These are phyloP conservation scores for Claviceps paspali DNA, from an alignment of 2,329 filamentous ascomycete genomes.

Conservation along the genomic window DNA sequence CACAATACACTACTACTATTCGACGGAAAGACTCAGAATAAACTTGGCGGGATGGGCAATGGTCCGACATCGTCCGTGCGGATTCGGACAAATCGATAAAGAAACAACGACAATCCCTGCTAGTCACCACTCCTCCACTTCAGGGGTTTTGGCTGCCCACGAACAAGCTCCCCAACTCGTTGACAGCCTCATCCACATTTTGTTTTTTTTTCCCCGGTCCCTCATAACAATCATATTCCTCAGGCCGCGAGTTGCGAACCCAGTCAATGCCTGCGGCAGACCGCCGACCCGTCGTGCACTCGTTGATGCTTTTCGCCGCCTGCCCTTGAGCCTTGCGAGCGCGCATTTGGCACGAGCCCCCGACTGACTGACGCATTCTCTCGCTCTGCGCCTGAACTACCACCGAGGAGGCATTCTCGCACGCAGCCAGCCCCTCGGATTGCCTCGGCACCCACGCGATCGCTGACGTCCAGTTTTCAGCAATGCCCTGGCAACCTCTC, in stretches of 20 bases:
- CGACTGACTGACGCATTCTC: not conserved
- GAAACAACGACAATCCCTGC: conserved; percentile 3
- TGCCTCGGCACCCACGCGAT: conserved; percentile 5
- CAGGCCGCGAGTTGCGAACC: not conserved
- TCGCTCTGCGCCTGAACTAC: not conserved
- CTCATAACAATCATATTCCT: not conserved
- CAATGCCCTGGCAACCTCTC: conserved; percentile 94
- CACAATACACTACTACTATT: no score
- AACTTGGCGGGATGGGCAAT: no score
- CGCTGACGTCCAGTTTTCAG: conserved; percentile 10
- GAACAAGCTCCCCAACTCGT: conserved; percentile 1
- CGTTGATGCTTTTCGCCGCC: conserved; percentile 1
- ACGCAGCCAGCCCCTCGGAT: no score
- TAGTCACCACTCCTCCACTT: conserved; percentile 1
- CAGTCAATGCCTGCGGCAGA: not conserved
- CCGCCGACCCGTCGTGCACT: conserved; percentile 1
- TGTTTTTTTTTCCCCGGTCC: not conserved
- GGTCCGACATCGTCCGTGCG: no score
- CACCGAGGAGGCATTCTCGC: no score
- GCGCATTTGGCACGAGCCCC: not conserved
- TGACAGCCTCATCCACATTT: not conserved
- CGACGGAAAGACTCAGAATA: no score
- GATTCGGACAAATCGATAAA: conserved; percentile 3
- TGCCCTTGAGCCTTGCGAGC: conserved; percentile 4
- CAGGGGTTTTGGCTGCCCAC: conserved; percentile 2